Evolutionary conservation across 1,284 basidiomycete genomes (phyloP).

Genomic region (Ustilago vetiveriae): DNA sequence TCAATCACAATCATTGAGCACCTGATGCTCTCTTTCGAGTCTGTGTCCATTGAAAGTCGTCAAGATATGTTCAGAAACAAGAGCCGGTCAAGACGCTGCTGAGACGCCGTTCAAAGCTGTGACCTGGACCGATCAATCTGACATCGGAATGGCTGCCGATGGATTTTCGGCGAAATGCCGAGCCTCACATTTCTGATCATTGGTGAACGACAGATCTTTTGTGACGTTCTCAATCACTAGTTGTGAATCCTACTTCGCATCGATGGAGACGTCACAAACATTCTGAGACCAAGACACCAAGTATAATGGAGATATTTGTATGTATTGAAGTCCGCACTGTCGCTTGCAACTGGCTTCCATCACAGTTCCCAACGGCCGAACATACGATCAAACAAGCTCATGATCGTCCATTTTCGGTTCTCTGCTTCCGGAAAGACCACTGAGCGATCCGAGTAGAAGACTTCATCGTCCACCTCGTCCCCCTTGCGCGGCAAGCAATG

Average conservation of each 20-base stretch:
- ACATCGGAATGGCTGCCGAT: neutral
- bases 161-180: constrained; percentile 5
- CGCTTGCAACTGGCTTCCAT: no score
- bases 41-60: no score
- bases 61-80: no score
- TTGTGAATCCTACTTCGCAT: neutral
- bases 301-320: no score
- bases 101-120: neutral
- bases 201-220: no score
- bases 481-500: constrained; percentile 93
- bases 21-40: no score
- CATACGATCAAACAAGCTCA: constrained; percentile 64
- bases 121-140: no score
- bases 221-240: neutral
- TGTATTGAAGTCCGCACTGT: no score
- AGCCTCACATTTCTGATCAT: neutral
- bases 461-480: constrained; percentile 75
- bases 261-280: no score
- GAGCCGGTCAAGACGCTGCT: no score
- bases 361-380: constrained; percentile 59
- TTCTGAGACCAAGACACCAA: no score
- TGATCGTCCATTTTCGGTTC: constrained; percentile 67
- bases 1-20: no score
- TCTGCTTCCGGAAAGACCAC: constrained; percentile 67
- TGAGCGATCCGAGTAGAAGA: constrained; percentile 64